Conservation (phyloP, 257 asterid species). For the Solanum pennellii region DNA sequence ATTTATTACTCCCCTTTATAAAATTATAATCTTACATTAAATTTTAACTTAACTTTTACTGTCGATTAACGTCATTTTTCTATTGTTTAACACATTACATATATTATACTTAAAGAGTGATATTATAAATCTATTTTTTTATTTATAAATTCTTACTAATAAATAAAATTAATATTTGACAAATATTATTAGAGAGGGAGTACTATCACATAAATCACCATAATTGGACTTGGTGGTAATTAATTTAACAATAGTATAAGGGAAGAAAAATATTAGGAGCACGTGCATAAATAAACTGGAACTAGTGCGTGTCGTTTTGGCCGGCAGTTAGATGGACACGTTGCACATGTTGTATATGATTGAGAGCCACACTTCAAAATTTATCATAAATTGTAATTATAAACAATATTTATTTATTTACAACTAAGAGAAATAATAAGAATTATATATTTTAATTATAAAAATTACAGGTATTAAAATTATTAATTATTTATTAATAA, state of each 20-base stretch:
- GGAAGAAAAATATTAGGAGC: not conserved
- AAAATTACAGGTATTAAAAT: not conserved
- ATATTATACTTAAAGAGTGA: too few species aligned
- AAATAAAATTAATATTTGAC: too few species aligned
- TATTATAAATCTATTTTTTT: too few species aligned
- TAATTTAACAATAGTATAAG: not conserved
- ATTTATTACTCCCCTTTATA: too few species aligned
- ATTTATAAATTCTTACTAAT: too few species aligned
- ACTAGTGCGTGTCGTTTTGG: not conserved
- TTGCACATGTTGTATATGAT: not conserved
- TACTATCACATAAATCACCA: too few species aligned
- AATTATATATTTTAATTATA: not conserved
- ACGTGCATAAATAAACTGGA: slow-evolving; percentile 20
- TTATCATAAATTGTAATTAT: not conserved
- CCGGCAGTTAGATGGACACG: slow-evolving; percentile 9
- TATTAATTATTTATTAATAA: not conserved
- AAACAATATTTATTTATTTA: not conserved
- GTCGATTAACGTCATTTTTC: rapidly evolving
- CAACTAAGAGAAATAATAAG: not conserved
- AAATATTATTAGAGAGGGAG: too few species aligned
- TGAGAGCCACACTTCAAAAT: slow-evolving; percentile 11
- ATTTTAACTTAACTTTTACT: rapidly evolving
- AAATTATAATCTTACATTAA: rapidly evolving
- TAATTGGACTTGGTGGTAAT: too few species aligned
- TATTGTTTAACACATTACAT: too few species aligned